Evolutionary conservation across 163 green algal genomes (phyloP).

Genomic region (Scenedesmus sp.): DNA sequence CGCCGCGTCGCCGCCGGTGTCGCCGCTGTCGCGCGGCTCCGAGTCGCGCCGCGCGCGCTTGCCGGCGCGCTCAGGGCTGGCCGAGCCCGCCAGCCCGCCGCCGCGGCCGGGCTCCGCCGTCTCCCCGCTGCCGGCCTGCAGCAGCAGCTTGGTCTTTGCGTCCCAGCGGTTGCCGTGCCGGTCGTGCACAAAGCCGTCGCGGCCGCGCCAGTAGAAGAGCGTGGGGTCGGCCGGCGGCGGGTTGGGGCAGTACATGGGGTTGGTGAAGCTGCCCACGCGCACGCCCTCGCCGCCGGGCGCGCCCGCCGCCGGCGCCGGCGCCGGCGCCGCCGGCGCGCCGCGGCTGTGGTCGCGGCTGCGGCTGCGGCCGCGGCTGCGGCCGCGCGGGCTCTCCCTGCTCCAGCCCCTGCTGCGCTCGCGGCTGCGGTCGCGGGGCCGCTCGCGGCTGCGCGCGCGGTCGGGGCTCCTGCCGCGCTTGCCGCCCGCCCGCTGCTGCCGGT

Average conservation of each 20-base stretch:
- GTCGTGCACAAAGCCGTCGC: conserved; percentile 42
- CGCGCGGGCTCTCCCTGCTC: too few species aligned
- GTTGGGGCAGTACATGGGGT: conserved; percentile 38
- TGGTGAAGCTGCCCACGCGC: conserved; percentile 17
- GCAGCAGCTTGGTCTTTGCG: conserved; percentile 20
- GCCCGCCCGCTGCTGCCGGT: conserved; percentile 16
- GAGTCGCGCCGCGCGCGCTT: too few species aligned
- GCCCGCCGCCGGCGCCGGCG: neutral
- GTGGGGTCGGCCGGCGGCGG: conserved; percentile 14
- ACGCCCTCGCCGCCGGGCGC: neutral
- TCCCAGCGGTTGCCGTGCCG: conserved; percentile 42
- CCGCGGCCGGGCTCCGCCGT: too few species aligned
- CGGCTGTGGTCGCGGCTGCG: neutral
- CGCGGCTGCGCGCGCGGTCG: neutral
- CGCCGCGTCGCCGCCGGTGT: neutral
- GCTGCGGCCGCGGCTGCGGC: neutral
- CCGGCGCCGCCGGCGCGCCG: neutral
- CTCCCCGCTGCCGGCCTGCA: neutral
- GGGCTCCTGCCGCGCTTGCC: conserved; percentile 20
- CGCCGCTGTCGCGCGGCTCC: neutral
- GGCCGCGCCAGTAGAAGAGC: conserved; percentile 28
- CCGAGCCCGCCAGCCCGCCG: too few species aligned
- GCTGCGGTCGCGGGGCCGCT: neutral
- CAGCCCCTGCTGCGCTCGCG: neutral
- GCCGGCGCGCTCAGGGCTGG: too few species aligned